These are phyloP conservation scores for Fusarium phyllophilum DNA, from an alignment of 2,329 filamentous ascomycete species.

Conservation along the genomic window DNA sequence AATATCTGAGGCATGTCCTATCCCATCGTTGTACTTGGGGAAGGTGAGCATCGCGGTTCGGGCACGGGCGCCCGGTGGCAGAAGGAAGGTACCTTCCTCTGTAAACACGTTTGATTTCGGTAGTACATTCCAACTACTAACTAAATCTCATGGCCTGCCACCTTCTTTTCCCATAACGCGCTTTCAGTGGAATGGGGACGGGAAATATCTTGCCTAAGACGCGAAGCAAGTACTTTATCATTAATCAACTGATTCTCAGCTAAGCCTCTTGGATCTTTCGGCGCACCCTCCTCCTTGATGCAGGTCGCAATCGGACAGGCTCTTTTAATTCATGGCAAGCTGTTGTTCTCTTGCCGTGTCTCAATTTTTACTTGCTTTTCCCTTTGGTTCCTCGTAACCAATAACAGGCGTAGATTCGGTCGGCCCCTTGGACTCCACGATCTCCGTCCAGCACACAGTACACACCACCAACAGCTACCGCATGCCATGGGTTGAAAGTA, in stretches of 20 bases:
- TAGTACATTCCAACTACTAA: neutral
- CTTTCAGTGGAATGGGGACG: slow-evolving; percentile 1
- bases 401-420: slow-evolving; percentile 14
- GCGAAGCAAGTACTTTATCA: neutral
- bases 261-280: neutral
- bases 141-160: slow-evolving; percentile 6
- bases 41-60: neutral
- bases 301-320: neutral
- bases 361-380: slow-evolving; percentile 8
- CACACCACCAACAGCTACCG: slow-evolving; percentile 12
- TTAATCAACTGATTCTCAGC: neutral
- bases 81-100: neutral
- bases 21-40: neutral
- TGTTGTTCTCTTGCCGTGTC: neutral
- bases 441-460: neutral
- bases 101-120: slow-evolving; percentile 31
- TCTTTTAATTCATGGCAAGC: neutral
- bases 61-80: neutral
- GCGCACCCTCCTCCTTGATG: neutral
- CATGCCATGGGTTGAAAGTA: slow-evolving; percentile 30
- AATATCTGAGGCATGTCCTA: neutral
- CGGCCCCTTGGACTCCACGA: slow-evolving; percentile 22
- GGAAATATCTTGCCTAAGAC: neutral
- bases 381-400: neutral
- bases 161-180: neutral